A percentile compares a stretch with the other conserved stretches of the same genome.
Evolutionary conservation across 805 yeast species (phyloP).

Genomic region (Lipomyces spencermartinsiae): DNA sequence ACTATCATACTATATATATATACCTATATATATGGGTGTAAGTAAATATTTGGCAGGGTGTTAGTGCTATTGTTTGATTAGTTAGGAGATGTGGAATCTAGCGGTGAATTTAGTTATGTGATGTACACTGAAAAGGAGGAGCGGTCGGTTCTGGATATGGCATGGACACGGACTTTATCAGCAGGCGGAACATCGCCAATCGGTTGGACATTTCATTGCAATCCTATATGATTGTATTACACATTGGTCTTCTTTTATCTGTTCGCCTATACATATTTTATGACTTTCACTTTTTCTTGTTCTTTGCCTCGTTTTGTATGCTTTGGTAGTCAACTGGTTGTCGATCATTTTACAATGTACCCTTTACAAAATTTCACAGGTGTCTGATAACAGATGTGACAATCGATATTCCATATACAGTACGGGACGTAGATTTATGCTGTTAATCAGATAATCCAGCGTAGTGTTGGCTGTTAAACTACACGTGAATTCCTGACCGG

Average conservation of each 20-base stretch:
- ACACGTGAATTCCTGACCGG: too few relatives aligned
- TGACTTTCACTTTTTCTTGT: slow-evolving; percentile 1
- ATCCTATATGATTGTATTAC: background rate
- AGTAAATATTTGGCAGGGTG: background rate
- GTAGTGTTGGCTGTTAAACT: too few relatives aligned
- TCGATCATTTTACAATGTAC: background rate
- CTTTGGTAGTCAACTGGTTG: background rate
- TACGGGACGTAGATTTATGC: background rate
- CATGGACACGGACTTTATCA: background rate
- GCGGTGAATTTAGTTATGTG: background rate
- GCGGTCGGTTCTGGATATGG: background rate
- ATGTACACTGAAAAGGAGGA: background rate
- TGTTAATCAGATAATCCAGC: background rate
- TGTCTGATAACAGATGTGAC: background rate
- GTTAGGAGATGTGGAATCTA: background rate
- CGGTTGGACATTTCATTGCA: background rate
- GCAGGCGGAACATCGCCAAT: background rate
- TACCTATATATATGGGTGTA: background rate
- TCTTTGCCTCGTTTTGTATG: background rate
- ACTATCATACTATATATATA: background rate
- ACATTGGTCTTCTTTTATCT: background rate
- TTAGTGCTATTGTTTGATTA: background rate
- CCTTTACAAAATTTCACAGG: background rate
- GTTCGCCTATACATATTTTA: background rate
- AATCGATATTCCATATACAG: background rate